Evolutionary conservation across 495 filamentous ascomycete species (phyloP), one percentile per base, ranked within the genome.

Genomic region (Trypethelium eluteriae): DNA sequence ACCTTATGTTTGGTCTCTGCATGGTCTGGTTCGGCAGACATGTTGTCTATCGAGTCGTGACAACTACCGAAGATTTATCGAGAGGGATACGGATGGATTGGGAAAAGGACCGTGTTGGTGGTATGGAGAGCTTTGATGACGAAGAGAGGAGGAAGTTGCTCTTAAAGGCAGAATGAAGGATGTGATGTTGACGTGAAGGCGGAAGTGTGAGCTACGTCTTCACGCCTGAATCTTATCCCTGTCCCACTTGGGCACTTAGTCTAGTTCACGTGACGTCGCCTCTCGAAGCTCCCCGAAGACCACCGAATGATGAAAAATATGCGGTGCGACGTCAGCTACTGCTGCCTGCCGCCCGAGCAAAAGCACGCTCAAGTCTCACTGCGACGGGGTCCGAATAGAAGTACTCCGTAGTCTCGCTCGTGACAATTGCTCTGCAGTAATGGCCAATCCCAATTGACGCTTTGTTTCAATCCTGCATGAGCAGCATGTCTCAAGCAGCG

Each of bases 1-100:
- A 89, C 87, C 87, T 96, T 95, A 81, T 89, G 87, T 87, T 96
- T 96, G 63, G 81, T 73, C 62, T 81, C 76, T 50, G 77, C 78
- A 74, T 93, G 88, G 70, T 95, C 90, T 63, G 86, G 88, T 74
- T 93, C 86, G 62, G 82, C 78, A 73, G 85, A 83, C 86, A 89
- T 89, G 67, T 72, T 87, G 77, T 66, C 6, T 59, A 65, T n/a
- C 14, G 16, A 53, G 63, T 25, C 35, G 36, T 14, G 16, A 25
- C 32, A 10, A 36, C 18, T 11, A 36, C 7, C 10, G 5, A 7
- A 2, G 18, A 14, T 59, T 59, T 35, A 4, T 36, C 11, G 53
- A 53, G n/a, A 34, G 36, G 32, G 3, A 35, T 9, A 3, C 32
- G 14, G 32, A n/a, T 10, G 32, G 18, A 35, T 11, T 59, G 14